A percentile compares a stretch with the other conserved stretches of the same genome.
These are phyloP conservation scores for Lepiota brunneoincarnata DNA, from an alignment of 768 basidiomycete genomes.

Conservation along the genomic window DNA sequence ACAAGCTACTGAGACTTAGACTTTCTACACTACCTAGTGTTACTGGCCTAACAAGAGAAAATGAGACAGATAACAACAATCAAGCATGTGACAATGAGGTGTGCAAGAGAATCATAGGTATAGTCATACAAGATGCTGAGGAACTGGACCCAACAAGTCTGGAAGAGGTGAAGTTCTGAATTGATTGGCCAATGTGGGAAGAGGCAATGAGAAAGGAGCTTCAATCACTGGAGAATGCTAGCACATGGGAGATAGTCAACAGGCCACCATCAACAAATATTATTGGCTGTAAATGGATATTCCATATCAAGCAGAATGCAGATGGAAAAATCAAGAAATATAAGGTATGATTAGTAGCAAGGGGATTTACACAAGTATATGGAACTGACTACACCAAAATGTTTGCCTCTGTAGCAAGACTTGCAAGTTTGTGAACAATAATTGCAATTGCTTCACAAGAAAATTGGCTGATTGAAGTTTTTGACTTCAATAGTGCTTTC, in stretches of 20 bases:
- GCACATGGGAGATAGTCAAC: constrained; percentile 12
- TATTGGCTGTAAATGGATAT: constrained; percentile 13
- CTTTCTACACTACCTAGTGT: no score
- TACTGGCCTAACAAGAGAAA: no score
- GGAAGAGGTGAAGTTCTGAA: no score
- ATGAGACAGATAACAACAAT: no score
- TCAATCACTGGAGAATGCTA: constrained; percentile 3
- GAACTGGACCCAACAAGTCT: no score
- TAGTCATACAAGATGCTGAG: no score
- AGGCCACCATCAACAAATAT: neutral
- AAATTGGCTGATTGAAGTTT: constrained; percentile 18
- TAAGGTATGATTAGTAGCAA: constrained; percentile 15
- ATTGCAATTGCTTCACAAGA: constrained; percentile 15
- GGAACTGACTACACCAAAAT: constrained; percentile 17
- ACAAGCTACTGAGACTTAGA: no score
- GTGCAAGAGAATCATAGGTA: no score
- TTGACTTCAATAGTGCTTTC: constrained; percentile 20
- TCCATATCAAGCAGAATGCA: constrained; percentile 11
- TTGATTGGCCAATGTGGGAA: neutral
- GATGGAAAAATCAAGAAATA: constrained; percentile 13
- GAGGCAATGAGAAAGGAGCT: constrained; percentile 6
- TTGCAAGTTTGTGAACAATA: constrained; percentile 16
- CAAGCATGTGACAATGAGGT: no score
- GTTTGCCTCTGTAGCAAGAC: constrained; percentile 17
- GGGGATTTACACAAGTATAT: constrained; percentile 15